A percentile compares a stretch with the other conserved stretches of the same genome.
These are phyloP conservation scores for Botryobasidium botryosum DNA, from an alignment of 768 basidiomycete species.

Conservation along the genomic window DNA sequence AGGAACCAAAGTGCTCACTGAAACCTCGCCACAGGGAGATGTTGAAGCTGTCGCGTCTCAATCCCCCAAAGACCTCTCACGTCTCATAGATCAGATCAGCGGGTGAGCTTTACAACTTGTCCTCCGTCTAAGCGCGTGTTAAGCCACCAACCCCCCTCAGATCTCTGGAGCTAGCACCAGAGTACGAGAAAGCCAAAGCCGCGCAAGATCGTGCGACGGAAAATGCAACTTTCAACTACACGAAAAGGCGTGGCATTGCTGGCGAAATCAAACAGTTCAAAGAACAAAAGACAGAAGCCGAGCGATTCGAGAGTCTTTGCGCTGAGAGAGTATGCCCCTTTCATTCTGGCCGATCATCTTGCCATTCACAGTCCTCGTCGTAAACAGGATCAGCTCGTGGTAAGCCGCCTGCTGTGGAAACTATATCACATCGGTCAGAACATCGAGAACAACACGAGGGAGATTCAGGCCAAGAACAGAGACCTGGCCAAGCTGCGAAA, in stretches of 20 bases:
- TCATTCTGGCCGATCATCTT: background rate
- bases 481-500: conserved; percentile 48
- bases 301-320: conserved; percentile 63
- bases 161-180: conserved; percentile 71
- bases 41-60: conserved; percentile 97
- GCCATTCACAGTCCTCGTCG: background rate
- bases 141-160: conserved; percentile 13
- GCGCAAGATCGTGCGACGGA: conserved; percentile 84
- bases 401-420: conserved; percentile 72
- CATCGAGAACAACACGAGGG: conserved; percentile 51
- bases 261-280: conserved; percentile 96
- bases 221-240: conserved; percentile 87
- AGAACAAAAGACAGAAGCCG: conserved; percentile 89
- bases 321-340: conserved; percentile 35
- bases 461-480: conserved; percentile 58
- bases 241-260: conserved; percentile 80
- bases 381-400: conserved; percentile 57
- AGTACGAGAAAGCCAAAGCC: conserved; percentile 80
- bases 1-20: background rate
- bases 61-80: conserved; percentile 73
- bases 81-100: conserved; percentile 88
- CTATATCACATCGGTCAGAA: conserved; percentile 78
- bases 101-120: conserved; percentile 27
- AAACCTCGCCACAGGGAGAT: conserved; percentile 38
- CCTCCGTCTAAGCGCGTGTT: background rate